A percentile compares a stretch with the other conserved stretches of the same genome.
Conservation (phyloP, 495 filamentous ascomycete genomes). For the Geoglossum glabrum region DNA sequence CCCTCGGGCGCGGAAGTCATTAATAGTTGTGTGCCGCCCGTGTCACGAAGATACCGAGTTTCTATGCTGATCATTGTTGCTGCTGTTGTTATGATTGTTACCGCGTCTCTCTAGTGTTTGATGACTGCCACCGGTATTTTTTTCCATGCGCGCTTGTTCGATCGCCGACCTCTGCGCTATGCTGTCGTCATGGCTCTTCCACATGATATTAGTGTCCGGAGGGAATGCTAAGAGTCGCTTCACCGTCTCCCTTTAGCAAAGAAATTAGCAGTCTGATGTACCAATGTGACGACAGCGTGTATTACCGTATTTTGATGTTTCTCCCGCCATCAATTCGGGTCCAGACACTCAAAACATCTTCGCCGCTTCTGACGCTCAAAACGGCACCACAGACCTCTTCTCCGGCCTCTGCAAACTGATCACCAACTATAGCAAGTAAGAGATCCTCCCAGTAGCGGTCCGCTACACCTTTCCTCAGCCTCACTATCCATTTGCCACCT, state of each 20-base stretch:
- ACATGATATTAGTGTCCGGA: conserved; percentile 71
- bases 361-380: conserved; percentile 79
- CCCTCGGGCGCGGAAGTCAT: neutral
- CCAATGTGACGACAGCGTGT: conserved; percentile 2
- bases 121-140: conserved; percentile 29
- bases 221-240: conserved; percentile 74
- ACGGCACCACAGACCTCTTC: conserved; percentile 93
- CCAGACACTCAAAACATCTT: conserved; percentile 97
- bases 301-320: conserved; percentile 91
- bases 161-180: conserved; percentile 65
- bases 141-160: conserved; percentile 66
- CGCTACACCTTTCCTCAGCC: conserved; percentile 87
- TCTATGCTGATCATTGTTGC: neutral
- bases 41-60: neutral
- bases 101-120: conserved; percentile 21
- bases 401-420: conserved; percentile 83
- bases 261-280: neutral
- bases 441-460: conserved; percentile 98
- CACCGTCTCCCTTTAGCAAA: conserved; percentile 59
- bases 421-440: conserved; percentile 73
- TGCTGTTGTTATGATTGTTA: conserved; percentile 20
- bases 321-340: conserved; percentile 76
- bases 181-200: conserved; percentile 76
- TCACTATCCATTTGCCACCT: conserved; percentile 92
- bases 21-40: neutral